Conservation (phyloP, 2,329 filamentous ascomycete genomes). For the Macroventuria anomochaeta region DNA sequence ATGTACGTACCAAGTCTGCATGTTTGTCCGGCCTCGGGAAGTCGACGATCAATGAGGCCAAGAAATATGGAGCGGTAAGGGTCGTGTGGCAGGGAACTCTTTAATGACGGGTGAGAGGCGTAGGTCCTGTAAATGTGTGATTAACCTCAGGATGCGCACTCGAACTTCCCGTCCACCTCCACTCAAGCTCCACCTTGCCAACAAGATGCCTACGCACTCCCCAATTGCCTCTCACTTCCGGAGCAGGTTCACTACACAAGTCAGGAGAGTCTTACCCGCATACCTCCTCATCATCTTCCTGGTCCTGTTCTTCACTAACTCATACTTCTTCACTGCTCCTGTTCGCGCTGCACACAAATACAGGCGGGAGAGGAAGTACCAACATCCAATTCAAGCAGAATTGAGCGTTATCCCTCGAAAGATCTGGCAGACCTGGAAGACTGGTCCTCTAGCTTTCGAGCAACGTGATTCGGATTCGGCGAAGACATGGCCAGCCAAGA, state of each 20-base stretch:
- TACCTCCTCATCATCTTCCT: slow-evolving; percentile 41
- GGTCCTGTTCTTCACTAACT: slow-evolving; percentile 43
- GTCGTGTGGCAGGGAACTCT: slow-evolving; percentile 19
- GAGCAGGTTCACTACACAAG: slow-evolving; percentile 43
- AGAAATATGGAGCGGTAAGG: slow-evolving; percentile 4
- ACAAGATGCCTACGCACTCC: slow-evolving; percentile 42
- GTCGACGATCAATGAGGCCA: slow-evolving; percentile 4
- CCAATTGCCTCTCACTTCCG: slow-evolving; percentile 44
- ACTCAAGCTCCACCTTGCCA: slow-evolving; percentile 43
- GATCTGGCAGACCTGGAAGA: slow-evolving; percentile 81
- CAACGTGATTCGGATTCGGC: slow-evolving; percentile 66
- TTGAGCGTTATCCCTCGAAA: slow-evolving; percentile 63
- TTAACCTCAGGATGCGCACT: slow-evolving; percentile 46
- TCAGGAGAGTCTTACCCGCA: slow-evolving; percentile 43
- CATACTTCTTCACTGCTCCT: slow-evolving; percentile 43
- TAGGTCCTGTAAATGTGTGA: slow-evolving; percentile 29
- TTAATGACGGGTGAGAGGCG: slow-evolving; percentile 16
- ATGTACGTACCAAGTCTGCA: slow-evolving; percentile 13
- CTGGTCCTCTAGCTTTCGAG: slow-evolving; percentile 70
- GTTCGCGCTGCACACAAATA: slow-evolving; percentile 44
- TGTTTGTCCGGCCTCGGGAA: slow-evolving; percentile 7
- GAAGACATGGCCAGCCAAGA: slow-evolving; percentile 70
- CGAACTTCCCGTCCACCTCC: slow-evolving; percentile 38
- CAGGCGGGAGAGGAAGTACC: slow-evolving; percentile 45
- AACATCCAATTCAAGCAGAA: slow-evolving; percentile 37